A percentile compares a stretch with the other conserved stretches of the same genome.
Conservation (phyloP, 352 stramenopile genomes). For the Aphanomyces astaci region DNA sequence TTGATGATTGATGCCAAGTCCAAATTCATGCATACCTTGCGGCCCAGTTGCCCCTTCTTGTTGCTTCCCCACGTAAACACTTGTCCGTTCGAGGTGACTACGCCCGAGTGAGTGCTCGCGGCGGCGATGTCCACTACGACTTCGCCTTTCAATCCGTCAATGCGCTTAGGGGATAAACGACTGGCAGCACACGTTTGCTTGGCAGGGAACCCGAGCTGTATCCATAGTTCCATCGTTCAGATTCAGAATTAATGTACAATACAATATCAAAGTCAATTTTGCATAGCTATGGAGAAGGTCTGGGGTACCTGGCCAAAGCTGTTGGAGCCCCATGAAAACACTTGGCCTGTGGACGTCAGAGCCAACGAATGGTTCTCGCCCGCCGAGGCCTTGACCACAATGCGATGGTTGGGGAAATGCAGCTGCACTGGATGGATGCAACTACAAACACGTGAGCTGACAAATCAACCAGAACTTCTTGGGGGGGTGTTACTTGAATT, state of each 20-base stretch:
- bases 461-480: background rate
- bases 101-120: slow-evolving; percentile 62
- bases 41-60: slow-evolving; percentile 65
- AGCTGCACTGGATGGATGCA: slow-evolving; percentile 51
- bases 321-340: slow-evolving; percentile 81
- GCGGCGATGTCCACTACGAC: slow-evolving; percentile 55
- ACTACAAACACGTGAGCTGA: slow-evolving; percentile 24
- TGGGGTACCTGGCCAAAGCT: slow-evolving; percentile 49
- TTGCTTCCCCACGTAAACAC: slow-evolving; percentile 79
- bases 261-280: no score
- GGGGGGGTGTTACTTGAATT: slow-evolving; percentile 55
- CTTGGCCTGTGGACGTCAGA: slow-evolving; percentile 48
- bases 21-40: slow-evolving; percentile 31
- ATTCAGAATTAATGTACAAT: no score
- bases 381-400: slow-evolving; percentile 55
- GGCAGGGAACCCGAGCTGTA: slow-evolving; percentile 44
- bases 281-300: background rate
- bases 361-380: slow-evolving; percentile 77
- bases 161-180: slow-evolving; percentile 56
- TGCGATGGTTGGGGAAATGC: slow-evolving; percentile 31
- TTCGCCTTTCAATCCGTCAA: slow-evolving; percentile 56
- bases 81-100: slow-evolving; percentile 42
- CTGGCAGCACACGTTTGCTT: slow-evolving; percentile 51
- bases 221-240: no score
- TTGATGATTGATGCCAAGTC: background rate